These are phyloP conservation scores for Suillus plorans DNA, from an alignment of 768 basidiomycete species.

Conservation along the genomic window DNA sequence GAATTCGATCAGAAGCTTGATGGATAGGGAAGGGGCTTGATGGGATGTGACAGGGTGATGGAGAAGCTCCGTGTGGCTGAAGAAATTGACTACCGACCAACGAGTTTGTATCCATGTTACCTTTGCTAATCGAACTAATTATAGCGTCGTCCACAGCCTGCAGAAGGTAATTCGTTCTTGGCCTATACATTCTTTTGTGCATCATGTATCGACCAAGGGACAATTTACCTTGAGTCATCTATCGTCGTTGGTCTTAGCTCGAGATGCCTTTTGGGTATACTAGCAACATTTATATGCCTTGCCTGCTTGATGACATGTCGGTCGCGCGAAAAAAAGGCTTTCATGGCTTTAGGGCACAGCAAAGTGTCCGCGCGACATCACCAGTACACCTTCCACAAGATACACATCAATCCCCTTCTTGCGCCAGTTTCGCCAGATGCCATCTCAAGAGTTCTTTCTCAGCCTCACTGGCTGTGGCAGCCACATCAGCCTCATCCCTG, in stretches of 20 bases:
- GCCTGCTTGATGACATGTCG: no score
- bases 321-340: background rate
- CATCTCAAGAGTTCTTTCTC: conserved; percentile 83
- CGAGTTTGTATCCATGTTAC: background rate
- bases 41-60: background rate
- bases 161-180: no score
- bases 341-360: background rate
- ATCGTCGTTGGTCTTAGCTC: background rate
- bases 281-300: background rate
- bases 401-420: conserved; percentile 49
- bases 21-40: background rate
- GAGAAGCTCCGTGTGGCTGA: background rate
- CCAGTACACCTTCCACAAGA: conserved; percentile 7
- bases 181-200: no score
- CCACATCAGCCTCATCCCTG: conserved; percentile 49
- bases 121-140: background rate
- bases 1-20: background rate
- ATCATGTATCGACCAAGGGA: no score
- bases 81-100: background rate
- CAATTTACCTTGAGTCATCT: background rate
- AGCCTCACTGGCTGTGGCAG: conserved; percentile 73
- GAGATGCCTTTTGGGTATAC: background rate
- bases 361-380: background rate
- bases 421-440: conserved; percentile 51
- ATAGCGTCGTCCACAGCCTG: no score